These are phyloP conservation scores for Collariella sp. DNA, from an alignment of 495 filamentous ascomycete species.

Conservation along the genomic window DNA sequence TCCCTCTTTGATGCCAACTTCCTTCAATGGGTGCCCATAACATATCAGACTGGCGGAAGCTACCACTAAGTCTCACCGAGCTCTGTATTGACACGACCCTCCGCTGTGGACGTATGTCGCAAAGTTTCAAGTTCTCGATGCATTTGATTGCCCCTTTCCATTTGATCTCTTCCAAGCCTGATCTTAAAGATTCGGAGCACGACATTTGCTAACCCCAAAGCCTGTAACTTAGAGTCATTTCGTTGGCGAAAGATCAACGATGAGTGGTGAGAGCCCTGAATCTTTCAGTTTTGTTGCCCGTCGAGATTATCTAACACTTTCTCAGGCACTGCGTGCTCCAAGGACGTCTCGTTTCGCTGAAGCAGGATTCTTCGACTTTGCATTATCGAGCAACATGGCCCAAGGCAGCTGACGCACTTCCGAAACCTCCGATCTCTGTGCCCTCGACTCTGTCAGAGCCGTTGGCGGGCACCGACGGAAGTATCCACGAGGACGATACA, in stretches of 20 bases:
- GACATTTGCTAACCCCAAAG: neutral
- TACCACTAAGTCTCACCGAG: slow-evolving; percentile 70
- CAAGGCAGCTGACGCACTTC: slow-evolving; percentile 11
- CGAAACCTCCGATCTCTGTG: slow-evolving; percentile 15
- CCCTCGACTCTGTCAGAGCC: slow-evolving; percentile 4
- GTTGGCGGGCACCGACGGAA: neutral
- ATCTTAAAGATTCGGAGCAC: neutral
- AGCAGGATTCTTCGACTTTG: slow-evolving; percentile 68
- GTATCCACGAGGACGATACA: slow-evolving; percentile 51
- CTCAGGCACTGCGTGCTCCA: slow-evolving; percentile 69
- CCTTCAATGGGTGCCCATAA: slow-evolving; percentile 18
- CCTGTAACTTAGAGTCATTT: slow-evolving; percentile 53
- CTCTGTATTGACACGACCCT: slow-evolving; percentile 87
- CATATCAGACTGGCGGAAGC: slow-evolving; percentile 64
- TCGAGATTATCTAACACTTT: slow-evolving; percentile 11
- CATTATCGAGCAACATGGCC: slow-evolving; percentile 72
- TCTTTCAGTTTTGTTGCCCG: neutral
- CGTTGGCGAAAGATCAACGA: slow-evolving; percentile 79
- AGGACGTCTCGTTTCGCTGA: slow-evolving; percentile 74
- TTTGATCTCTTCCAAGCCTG: too few relatives aligned
- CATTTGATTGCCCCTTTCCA: too few relatives aligned
- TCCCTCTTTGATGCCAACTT: too few relatives aligned
- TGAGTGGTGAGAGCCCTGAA: slow-evolving; percentile 56
- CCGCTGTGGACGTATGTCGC: slow-evolving; percentile 62
- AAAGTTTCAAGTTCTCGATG: too few relatives aligned